Evolutionary conservation across 371 early-diverging fungal species (phyloP), one percentile per base, ranked within the genome.

Genomic region (Mortierella sp.): DNA sequence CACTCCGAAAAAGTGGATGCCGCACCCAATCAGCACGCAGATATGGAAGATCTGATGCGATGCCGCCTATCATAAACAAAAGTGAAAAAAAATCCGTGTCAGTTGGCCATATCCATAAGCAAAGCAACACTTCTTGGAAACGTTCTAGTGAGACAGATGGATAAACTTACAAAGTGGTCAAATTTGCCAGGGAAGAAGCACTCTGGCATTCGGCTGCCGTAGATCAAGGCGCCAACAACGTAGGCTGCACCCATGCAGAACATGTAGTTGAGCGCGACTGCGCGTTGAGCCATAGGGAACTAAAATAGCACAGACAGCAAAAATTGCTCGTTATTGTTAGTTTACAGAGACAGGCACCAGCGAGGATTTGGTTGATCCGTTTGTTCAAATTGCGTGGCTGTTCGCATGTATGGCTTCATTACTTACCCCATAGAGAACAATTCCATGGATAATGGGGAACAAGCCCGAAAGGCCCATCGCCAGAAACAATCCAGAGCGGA

Each of bases 1-100:
- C 14, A 97, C 93, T 53, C 96, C 98, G 11, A 91, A 66, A 65
- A 94, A 97, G 78, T 97, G 98, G 64, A 92, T 79, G 1, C 89
- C 70, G 19, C 96, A 92, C 5, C 96, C 98, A 34, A 91, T 83
- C 34, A 97, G 87, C 2, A 97, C 97, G 69, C 94, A 92, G 1
- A 94, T 52, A 71, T 98, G 98, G 76, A 96, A 97, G 47, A 98
- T 96, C 86, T 97, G 97, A 85, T 98, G 97, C 44, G 96, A 96
- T 0, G 95, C 90, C 61, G 85, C 85, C 92, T 92, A 80, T 58
- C 4, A 73, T 41, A 8, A 64, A 65, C 34, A 44, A 31, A 9
- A 40, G 22, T 26, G 53, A 16, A 16, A 55, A 66, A 48, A 63
- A 40, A 16, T 26, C n/a, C 26, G 66, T 37, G 43, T 55, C 41